phyloP scores from a whole-genome alignment of 352 stramenopile genomes.

The Globisporangium ultimum region DNA sequence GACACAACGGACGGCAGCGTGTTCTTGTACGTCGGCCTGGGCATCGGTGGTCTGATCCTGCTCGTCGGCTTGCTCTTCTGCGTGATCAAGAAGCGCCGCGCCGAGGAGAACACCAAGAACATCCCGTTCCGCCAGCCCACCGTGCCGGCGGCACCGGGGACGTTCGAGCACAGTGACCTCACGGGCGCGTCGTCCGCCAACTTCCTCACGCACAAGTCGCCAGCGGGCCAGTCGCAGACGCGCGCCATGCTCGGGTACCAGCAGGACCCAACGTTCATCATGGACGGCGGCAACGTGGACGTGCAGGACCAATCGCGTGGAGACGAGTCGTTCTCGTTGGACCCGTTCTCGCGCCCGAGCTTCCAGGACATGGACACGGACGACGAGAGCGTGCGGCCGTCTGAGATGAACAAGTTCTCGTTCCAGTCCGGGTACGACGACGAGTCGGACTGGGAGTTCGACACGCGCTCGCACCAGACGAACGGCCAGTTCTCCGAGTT shows the following conservation, averaged over 20 bases:
- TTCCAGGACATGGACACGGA: slow-evolving; percentile 49
- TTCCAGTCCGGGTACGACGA: slow-evolving; percentile 76
- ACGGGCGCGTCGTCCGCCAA: slow-evolving; percentile 58
- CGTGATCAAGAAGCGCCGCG: slow-evolving; percentile 62
- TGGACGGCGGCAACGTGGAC: slow-evolving; percentile 32
- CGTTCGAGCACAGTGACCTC: slow-evolving; percentile 43
- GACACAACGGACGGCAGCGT: slow-evolving; percentile 38
- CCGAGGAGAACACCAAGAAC: slow-evolving; percentile 57
- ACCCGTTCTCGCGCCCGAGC: slow-evolving; percentile 65
- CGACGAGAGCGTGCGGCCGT: slow-evolving; percentile 51
- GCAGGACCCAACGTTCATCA: slow-evolving; percentile 35
- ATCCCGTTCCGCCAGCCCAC: slow-evolving; percentile 72
- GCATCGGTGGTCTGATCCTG: slow-evolving; percentile 63
- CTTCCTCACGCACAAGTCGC: slow-evolving; percentile 64
- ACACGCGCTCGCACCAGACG: slow-evolving; percentile 37
- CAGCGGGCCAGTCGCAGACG: slow-evolving; percentile 15
- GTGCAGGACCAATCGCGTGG: slow-evolving; percentile 16
- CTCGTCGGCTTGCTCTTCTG: slow-evolving; percentile 63
- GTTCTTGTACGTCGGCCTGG: slow-evolving; percentile 73
- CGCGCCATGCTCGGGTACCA: slow-evolving; percentile 26
- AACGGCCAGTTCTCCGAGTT: slow-evolving; percentile 32
- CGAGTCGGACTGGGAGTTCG: slow-evolving; percentile 70
- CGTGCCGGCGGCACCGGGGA: slow-evolving; percentile 20
- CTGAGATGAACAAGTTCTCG: slow-evolving; percentile 67
- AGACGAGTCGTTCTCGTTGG: slow-evolving; percentile 67